Evolutionary conservation across 768 basidiomycete species (phyloP).

Genomic region (Gautieria morchelliformis): DNA sequence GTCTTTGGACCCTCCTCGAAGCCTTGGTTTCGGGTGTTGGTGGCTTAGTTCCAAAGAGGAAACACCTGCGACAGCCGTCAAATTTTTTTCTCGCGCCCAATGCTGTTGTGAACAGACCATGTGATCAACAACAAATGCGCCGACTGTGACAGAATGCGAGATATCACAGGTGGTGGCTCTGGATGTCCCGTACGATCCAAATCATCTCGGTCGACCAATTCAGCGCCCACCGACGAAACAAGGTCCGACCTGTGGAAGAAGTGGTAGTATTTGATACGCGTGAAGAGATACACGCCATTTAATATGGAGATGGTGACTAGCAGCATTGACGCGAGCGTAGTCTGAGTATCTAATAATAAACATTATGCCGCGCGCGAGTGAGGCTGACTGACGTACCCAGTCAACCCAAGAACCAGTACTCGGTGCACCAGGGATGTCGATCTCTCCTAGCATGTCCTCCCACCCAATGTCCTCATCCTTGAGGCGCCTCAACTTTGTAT

Average conservation of each 20-base stretch:
- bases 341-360: slow-evolving; percentile 30
- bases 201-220: slow-evolving; percentile 43
- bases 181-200: slow-evolving; percentile 12
- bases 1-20: slow-evolving; percentile 46
- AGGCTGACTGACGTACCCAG: slow-evolving; percentile 44
- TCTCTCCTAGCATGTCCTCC: slow-evolving; percentile 70
- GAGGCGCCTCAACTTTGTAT: slow-evolving; percentile 44
- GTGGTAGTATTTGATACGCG: slow-evolving; percentile 59
- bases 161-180: slow-evolving; percentile 33
- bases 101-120: not conserved
- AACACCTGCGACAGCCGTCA: not conserved
- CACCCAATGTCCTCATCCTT: slow-evolving; percentile 64
- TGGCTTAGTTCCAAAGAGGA: slow-evolving; percentile 4
- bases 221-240: slow-evolving; percentile 59
- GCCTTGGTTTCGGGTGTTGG: not conserved
- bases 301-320: slow-evolving; percentile 44
- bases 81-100: not conserved
- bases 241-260: slow-evolving; percentile 55
- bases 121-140: not conserved
- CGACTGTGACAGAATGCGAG: slow-evolving; percentile 28
- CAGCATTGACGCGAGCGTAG: slow-evolving; percentile 50
- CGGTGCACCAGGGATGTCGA: not conserved
- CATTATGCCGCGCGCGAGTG: not conserved
- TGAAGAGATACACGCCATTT: slow-evolving; percentile 61
- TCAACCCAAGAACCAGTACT: slow-evolving; percentile 63